Evolutionary conservation across 2,329 filamentous ascomycete species (phyloP), one percentile per base, ranked within the genome.

Genomic region (Colletotrichum salicis): DNA sequence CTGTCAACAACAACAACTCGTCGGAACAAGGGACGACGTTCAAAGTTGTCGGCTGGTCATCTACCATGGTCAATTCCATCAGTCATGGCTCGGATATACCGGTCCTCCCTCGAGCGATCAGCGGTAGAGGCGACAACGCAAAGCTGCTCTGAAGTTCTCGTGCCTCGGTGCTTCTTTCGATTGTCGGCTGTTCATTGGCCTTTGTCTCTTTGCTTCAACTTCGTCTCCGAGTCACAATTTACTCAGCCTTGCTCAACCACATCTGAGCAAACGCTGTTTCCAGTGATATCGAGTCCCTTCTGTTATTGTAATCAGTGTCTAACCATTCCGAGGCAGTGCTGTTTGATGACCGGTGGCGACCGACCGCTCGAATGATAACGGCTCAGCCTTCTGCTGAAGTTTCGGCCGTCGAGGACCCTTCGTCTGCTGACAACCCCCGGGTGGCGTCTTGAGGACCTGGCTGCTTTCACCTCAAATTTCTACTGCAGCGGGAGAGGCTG

Each of bases 401-500:
- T 45, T n/a, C 41, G 15, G 41, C 41, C 41, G 41, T 45, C 15
- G 41, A 45, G 41, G 41, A 45, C 41, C 41, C 41, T 45, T 45
- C 15, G 41, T 45, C 41, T 45, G 41, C 41, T 48, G 41, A 48
- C 15, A 48, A 48, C 3, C 15, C 41, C 41, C 41, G 24, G 27
- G 41, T 24, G 37, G 58, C 58, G 41, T 33, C n/a, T 35, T 22
- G 37, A n/a, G 58, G 29, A 41, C 58, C 58, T 6, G 37, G 27
- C 10, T 51, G 24, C 6, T 22, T n/a, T 29, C 45, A 51, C 29
- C 58, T 27, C 24, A 41, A 22, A 10, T 48, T 3, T 10, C 19
- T 19, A 1, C 60, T n/a, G 31, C 29, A 37, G 24, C 45, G 41
- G 58, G 10, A 56, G 65, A 41, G 31, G 57, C 54, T 71, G 70